Evolutionary conservation across 116 monocot species (phyloP).

Genomic region (Iris pallida): DNA sequence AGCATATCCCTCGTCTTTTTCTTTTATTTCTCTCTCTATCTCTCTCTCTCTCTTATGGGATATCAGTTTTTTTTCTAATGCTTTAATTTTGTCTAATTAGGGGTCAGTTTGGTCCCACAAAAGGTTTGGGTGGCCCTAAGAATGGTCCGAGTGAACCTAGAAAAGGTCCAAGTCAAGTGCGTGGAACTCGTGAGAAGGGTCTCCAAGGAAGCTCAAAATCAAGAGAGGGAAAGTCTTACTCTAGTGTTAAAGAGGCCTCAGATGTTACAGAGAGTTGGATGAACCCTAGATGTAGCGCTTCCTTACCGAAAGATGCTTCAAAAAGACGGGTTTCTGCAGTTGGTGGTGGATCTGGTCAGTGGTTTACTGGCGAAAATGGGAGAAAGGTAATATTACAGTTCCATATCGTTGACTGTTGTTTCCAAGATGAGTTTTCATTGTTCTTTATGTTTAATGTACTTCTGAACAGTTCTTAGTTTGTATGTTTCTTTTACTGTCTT

Average conservation of each 20-base stretch:
- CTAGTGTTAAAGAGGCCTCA: constrained; percentile 20
- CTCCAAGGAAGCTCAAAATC: constrained; percentile 6
- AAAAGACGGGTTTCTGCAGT: constrained; percentile 51
- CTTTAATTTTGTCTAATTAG: constrained; percentile 21
- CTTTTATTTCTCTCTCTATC: constrained; percentile 7
- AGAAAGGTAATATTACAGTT: constrained; percentile 53
- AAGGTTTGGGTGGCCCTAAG: background rate
- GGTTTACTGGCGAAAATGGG: constrained; percentile 80
- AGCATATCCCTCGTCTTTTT: background rate
- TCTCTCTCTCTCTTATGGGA: background rate
- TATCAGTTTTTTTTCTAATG: background rate
- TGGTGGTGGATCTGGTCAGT: constrained; percentile 53
- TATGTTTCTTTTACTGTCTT: background rate
- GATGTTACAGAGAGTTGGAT: constrained; percentile 23
- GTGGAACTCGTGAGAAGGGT: background rate
- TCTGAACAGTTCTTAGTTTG: no score
- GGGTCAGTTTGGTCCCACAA: constrained; percentile 41
- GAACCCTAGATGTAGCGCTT: constrained; percentile 27
- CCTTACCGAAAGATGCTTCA: constrained; percentile 58
- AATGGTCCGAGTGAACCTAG: background rate
- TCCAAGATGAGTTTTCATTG: no score
- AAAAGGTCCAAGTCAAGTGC: background rate
- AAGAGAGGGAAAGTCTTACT: background rate
- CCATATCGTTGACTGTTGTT: no score
- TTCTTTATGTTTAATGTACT: no score